Percentiles rank a stretch among this genome's conserved stretches.
Evolutionary conservation across 139 green algal genomes (phyloP).

Genomic region (Nannochloris sp.): DNA sequence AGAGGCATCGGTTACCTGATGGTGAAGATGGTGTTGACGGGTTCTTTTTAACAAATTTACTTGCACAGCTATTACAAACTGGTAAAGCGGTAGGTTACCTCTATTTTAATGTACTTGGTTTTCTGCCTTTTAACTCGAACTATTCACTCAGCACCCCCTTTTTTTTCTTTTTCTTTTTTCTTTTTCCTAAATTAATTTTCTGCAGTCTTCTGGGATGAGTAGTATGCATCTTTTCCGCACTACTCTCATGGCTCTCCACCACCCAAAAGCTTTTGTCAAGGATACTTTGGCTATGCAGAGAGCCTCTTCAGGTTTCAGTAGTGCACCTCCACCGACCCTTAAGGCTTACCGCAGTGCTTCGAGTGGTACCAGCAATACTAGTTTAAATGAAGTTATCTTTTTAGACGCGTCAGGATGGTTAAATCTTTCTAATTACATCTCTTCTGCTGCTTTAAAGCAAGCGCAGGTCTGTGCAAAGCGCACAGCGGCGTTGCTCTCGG

Average conservation of each 20-base stretch:
- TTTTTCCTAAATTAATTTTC: too few species aligned
- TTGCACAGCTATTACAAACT: conserved; percentile 39
- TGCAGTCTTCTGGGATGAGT: conserved; percentile 39
- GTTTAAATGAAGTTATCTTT: conserved; percentile 45
- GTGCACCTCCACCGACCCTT: too few species aligned
- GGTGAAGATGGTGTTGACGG: conserved; percentile 44
- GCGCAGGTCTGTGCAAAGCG: conserved; percentile 18
- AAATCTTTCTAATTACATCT: conserved; percentile 51
- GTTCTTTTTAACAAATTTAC: conserved; percentile 43
- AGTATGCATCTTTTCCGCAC: conserved; percentile 48
- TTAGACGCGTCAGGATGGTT: conserved; percentile 54
- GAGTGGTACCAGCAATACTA: too few species aligned
- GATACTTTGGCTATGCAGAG: conserved; percentile 33
- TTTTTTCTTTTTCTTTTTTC: background rate
- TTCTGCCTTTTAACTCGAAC: background rate
- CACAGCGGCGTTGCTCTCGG: conserved; percentile 36
- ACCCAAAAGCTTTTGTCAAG: conserved; percentile 30
- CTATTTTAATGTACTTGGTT: background rate
- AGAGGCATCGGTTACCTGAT: conserved; percentile 29
- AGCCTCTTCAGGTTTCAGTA: background rate
- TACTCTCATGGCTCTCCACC: conserved; percentile 38
- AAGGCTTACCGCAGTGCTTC: background rate
- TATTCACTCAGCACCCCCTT: background rate
- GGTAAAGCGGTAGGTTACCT: conserved; percentile 37
- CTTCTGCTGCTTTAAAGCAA: conserved; percentile 26